phyloP scores from a whole-genome alignment of 2,329 filamentous ascomycete species.

The Phialophora expanda region DNA sequence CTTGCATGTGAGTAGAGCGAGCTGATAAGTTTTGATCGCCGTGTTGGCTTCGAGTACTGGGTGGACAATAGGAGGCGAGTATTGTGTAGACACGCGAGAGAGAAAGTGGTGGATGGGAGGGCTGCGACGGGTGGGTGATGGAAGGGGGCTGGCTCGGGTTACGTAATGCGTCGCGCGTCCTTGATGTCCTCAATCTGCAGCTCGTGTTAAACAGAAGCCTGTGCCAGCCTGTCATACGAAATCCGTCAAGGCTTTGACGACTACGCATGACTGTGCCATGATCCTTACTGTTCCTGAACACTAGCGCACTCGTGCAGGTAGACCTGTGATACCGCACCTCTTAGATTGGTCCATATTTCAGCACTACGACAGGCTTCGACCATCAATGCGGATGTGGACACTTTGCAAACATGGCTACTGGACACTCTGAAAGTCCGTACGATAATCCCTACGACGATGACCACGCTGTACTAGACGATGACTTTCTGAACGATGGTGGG shows the following conservation, averaged over 20 bases:
- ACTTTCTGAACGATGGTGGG: conserved; percentile 50
- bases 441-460: conserved; percentile 38
- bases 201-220: neutral
- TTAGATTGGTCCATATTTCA: neutral
- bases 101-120: neutral
- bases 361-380: neutral
- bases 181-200: neutral
- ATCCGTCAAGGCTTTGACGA: neutral
- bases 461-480: conserved; percentile 42
- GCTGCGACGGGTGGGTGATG: neutral
- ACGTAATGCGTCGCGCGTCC: conserved; percentile 10
- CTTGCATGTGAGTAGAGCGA: neutral
- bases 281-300: neutral
- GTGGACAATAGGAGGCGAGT: no score
- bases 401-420: conserved; percentile 44
- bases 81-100: neutral
- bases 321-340: neutral
- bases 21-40: neutral
- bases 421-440: conserved; percentile 24
- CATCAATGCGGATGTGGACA: conserved; percentile 13
- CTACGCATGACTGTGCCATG: neutral
- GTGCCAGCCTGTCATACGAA: conserved; percentile 1
- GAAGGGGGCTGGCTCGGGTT: neutral
- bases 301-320: neutral
- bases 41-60: neutral